Evolutionary conservation across 495 filamentous ascomycete species (phyloP).

Genomic region (Staphylotrichum tortipilum): DNA sequence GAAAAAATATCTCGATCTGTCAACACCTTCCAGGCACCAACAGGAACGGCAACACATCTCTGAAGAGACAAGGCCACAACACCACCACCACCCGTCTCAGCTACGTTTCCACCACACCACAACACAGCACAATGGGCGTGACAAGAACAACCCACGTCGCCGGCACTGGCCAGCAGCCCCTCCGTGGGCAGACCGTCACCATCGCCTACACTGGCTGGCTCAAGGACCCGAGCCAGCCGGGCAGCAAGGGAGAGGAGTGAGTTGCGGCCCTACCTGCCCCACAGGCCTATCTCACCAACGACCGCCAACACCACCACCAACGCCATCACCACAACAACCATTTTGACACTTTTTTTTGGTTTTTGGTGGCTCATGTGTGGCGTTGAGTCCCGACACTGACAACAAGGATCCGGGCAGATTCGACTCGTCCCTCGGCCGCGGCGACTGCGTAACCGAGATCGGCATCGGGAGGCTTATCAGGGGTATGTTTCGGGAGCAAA

Average conservation of each 20-base stretch:
- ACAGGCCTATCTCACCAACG: no score
- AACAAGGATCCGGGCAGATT: constrained; percentile 45
- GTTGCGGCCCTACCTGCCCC: no score
- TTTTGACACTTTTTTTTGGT: no score
- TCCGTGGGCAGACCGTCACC: constrained; percentile 55
- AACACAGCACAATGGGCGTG: constrained; percentile 38
- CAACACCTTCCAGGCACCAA: no score
- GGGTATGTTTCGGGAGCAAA: constrained; percentile 49
- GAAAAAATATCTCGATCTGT: no score
- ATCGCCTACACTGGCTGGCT: constrained; percentile 83
- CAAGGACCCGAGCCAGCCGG: constrained; percentile 50
- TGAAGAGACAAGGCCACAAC: no score
- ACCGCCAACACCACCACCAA: no score
- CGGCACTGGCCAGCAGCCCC: constrained; percentile 45
- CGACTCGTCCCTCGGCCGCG: constrained; percentile 63
- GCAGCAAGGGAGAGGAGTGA: constrained; percentile 42
- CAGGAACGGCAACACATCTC: no score
- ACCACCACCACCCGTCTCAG: no score
- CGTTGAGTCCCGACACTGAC: not conserved
- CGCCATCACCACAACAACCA: no score
- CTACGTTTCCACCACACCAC: no score
- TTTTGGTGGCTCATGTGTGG: not conserved
- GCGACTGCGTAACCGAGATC: constrained; percentile 58
- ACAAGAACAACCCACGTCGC: constrained; percentile 36
- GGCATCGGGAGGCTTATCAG: constrained; percentile 71